Conservation (phyloP, 768 basidiomycete species). For the Leucosporidium yakuticum region DNA sequence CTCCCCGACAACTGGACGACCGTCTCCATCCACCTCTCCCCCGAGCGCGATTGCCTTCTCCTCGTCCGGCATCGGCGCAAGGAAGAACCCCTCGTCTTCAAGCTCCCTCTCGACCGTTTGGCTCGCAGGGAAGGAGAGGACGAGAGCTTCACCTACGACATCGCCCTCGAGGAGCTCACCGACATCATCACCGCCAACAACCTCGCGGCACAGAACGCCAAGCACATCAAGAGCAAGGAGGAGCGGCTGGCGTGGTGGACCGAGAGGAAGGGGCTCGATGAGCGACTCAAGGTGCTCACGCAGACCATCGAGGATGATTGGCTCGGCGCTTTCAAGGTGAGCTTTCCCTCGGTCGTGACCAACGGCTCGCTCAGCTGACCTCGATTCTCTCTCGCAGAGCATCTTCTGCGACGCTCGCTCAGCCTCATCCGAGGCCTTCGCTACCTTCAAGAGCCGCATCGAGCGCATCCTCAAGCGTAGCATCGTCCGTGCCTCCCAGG, state of each 20-base stretch:
- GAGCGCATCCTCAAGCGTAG: constrained; percentile 69
- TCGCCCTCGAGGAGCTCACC: constrained; percentile 64
- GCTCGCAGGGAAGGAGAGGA: constrained; percentile 69
- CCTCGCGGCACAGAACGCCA: constrained; percentile 65
- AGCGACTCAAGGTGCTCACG: constrained; percentile 63
- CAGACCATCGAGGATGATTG: constrained; percentile 90
- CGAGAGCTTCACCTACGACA: constrained; percentile 62
- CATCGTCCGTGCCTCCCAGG: constrained; percentile 51
- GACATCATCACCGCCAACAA: constrained; percentile 78
- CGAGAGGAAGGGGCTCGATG: constrained; percentile 66
- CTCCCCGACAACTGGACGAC: constrained; percentile 77
- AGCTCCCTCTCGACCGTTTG: constrained; percentile 69
- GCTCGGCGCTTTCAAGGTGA: constrained; percentile 94
- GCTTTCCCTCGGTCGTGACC: constrained; percentile 7
- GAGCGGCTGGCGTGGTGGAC: constrained; percentile 82
- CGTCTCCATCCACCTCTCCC: constrained; percentile 72
- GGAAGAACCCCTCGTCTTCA: constrained; percentile 68
- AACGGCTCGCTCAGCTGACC: background rate
- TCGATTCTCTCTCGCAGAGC: constrained; percentile 32
- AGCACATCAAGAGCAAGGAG: constrained; percentile 60
- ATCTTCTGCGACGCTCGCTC: constrained; percentile 45
- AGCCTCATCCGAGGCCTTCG: constrained; percentile 50
- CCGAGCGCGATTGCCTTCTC: constrained; percentile 76
- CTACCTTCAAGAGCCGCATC: constrained; percentile 59
- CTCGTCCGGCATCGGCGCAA: constrained; percentile 67